Percentiles rank a stretch among this genome's conserved stretches.
Evolutionary conservation across 1,284 basidiomycete species (phyloP).

Genomic region (Leccinum subspadiceum): DNA sequence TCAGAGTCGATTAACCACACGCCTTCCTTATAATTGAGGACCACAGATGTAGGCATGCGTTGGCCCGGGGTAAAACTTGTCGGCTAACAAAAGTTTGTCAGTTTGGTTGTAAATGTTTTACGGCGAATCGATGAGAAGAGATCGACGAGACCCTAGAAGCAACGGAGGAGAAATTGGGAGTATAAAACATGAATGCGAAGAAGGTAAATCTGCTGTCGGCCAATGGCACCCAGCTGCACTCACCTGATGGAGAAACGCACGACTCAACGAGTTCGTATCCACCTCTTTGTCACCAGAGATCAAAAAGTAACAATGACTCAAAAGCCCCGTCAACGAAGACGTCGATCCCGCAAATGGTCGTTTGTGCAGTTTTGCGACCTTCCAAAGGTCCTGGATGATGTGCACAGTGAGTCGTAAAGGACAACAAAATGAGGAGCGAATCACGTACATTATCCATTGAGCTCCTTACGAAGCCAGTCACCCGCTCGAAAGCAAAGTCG

Average conservation of each 20-base stretch:
- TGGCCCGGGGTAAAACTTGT: slow-evolving; percentile 78
- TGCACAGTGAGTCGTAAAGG: background rate
- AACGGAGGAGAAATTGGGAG: background rate
- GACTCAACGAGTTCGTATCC: slow-evolving; percentile 57
- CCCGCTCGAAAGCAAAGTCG: slow-evolving; percentile 88
- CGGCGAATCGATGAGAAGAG: too few relatives aligned
- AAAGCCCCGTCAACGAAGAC: slow-evolving; percentile 83
- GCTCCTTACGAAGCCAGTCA: slow-evolving; percentile 78
- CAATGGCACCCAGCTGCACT: slow-evolving; percentile 15
- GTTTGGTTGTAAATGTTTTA: background rate
- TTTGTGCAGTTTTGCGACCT: slow-evolving; percentile 58
- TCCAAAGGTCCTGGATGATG: slow-evolving; percentile 56
- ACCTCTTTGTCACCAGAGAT: slow-evolving; percentile 65
- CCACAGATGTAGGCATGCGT: slow-evolving; percentile 74
- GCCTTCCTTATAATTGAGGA: slow-evolving; percentile 64
- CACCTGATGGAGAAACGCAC: slow-evolving; percentile 63
- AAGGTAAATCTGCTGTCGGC: background rate
- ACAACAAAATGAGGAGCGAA: background rate
- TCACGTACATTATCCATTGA: slow-evolving; percentile 69
- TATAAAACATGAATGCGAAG: background rate
- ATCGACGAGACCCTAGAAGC: too few relatives aligned
- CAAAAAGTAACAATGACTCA: slow-evolving; percentile 88
- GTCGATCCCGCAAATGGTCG: slow-evolving; percentile 85
- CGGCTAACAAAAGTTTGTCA: slow-evolving; percentile 40
- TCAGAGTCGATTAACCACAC: slow-evolving; percentile 83